A percentile compares a stretch with the other conserved stretches of the same genome.
Evolutionary conservation across 345 rosid species (phyloP).

Genomic region (Zanthoxylum bungeanum): DNA sequence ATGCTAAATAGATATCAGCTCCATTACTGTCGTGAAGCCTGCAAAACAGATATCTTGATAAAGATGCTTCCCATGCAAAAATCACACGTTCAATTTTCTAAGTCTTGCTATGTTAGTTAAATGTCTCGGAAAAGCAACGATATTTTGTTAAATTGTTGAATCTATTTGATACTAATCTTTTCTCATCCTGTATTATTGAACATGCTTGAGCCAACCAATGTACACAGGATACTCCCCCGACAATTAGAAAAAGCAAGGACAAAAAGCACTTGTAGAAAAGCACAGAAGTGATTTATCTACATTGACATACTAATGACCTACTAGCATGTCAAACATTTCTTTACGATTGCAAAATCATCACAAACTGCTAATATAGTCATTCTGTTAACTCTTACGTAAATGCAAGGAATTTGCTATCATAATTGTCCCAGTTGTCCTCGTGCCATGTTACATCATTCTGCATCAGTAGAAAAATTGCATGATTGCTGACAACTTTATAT

Average conservation of each 20-base stretch:
- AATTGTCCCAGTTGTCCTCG: conserved; percentile 84
- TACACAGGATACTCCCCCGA: not conserved
- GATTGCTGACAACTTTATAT: not conserved
- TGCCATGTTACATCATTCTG: conserved; percentile 91
- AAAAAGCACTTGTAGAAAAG: not conserved
- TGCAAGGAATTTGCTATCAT: conserved; percentile 89
- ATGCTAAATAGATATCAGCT: conserved; percentile 67
- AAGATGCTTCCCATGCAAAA: not conserved
- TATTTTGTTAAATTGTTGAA: not conserved
- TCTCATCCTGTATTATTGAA: not conserved
- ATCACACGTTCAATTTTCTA: not conserved
- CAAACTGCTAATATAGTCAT: not conserved
- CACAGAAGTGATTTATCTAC: not conserved
- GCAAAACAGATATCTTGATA: conserved; percentile 17
- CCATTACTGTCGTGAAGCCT: conserved; percentile 69
- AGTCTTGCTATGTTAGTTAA: not conserved
- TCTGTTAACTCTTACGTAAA: conserved; percentile 58
- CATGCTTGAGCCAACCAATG: not conserved
- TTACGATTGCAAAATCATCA: not conserved
- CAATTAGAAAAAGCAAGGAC: not conserved
- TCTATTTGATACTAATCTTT: not conserved
- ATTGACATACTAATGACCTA: not conserved
- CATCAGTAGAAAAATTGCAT: conserved; percentile 13
- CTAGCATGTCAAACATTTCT: not conserved
- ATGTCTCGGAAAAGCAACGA: not conserved